These are phyloP conservation scores for Russula ochroleuca DNA, from an alignment of 768 basidiomycete genomes.

Conservation along the genomic window DNA sequence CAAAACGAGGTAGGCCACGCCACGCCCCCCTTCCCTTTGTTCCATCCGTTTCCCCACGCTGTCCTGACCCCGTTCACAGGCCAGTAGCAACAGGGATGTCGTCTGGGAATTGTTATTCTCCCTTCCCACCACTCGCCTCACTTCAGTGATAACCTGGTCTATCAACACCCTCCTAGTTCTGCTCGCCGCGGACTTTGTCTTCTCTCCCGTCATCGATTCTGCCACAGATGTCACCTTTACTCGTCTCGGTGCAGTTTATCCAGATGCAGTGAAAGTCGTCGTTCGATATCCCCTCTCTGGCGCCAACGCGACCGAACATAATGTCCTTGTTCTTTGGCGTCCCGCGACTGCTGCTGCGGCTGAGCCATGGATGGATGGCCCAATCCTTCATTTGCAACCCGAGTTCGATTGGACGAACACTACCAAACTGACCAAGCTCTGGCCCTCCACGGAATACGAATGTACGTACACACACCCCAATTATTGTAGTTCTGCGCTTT, in stretches of 20 bases:
- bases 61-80: constrained; percentile 10
- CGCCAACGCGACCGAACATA: constrained; percentile 33
- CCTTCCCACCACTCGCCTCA: constrained; percentile 32
- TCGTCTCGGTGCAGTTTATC: constrained; percentile 66
- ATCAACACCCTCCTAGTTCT: constrained; percentile 41
- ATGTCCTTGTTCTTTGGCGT: constrained; percentile 47
- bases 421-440: constrained; percentile 52
- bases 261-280: constrained; percentile 56
- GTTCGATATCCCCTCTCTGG: constrained; percentile 50
- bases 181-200: constrained; percentile 46
- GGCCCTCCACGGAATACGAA: constrained; percentile 67
- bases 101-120: constrained; percentile 34
- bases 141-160: constrained; percentile 31
- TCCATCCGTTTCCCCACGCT: constrained; percentile 33
- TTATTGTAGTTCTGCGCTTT: neutral
- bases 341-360: constrained; percentile 29
- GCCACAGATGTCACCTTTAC: constrained; percentile 57
- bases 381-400: constrained; percentile 41
- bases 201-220: constrained; percentile 52
- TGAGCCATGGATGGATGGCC: constrained; percentile 53
- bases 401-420: constrained; percentile 58
- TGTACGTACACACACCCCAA: constrained; percentile 42
- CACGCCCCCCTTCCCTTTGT: constrained; percentile 6
- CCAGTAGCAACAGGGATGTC: constrained; percentile 17
- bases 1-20: constrained; percentile 32